Evolutionary conservation across 1,284 basidiomycete species (phyloP), one percentile per base, ranked within the genome.

Genomic region (Apiotrichum gracile): DNA sequence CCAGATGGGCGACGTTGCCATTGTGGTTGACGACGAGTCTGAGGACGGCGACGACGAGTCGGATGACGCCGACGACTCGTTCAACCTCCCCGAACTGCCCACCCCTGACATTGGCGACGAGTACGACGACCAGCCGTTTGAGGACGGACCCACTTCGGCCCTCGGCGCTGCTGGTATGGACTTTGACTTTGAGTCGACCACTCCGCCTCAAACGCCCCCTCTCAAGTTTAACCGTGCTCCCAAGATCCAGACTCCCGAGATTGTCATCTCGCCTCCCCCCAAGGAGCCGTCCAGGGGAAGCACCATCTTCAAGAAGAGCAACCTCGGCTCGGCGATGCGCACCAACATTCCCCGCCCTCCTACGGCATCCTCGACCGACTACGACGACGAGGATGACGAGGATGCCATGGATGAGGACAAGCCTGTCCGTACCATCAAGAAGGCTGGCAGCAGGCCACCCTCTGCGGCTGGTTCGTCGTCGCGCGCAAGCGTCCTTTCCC

Each of bases 31-130:
- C 24, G 52, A 51, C 16, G 54, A 57, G 10, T 29, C 19, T 13
- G 55, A 63, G 27, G 61, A 66, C 29, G 56, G 51, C 24, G 55
- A 51, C 26, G 55, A 64, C 49, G 64, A 62, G 31, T 49, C 48
- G 1, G 45, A 51, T 19, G 35, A 52, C n/a, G 34, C 24, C 21
- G 26, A 47, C 16, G 44, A 33, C 8, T 58, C 40, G 5, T 44
- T 49, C 33, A 41, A 40, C 14, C 50, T 61, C 10, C 59, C 58
- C 3, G 59, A 58, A 5, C 52, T 63, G 9, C 62, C 59, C 2
- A 41, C 41, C 14, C 52, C 52, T 9, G 51, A 55, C 51, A 47
- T 49, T 31, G 55, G 48, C 12, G 55, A 57, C 37, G 55, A 57
- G 40, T 48, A 42, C 40, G 55, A 57, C 22, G 47, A 50, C n/a